phyloP scores from a whole-genome alignment of 305 asterid genomes.

The Plantago lanceolata region DNA sequence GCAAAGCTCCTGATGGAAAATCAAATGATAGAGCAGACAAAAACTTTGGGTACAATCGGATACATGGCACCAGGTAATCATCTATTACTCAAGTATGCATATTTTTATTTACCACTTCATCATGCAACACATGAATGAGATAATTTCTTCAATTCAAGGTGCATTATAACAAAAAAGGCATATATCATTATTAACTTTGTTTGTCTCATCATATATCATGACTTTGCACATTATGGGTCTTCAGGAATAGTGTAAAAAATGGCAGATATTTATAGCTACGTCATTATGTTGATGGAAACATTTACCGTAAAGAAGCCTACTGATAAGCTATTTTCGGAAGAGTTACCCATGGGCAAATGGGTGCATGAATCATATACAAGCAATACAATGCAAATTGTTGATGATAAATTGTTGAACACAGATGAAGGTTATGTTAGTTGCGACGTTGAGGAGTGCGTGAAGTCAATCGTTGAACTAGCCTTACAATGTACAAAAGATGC shows the following conservation, averaged over 20 bases:
- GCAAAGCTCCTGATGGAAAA: not conserved
- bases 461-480: constrained; percentile 14
- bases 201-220: too few relatives aligned
- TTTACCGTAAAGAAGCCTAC: constrained; percentile 27
- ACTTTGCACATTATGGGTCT: constrained; percentile 24
- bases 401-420: constrained; percentile 2
- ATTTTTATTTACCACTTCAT: too few relatives aligned
- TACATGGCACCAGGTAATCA: constrained; percentile 6
- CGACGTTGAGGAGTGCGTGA: not conserved
- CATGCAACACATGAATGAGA: not conserved
- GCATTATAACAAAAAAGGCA: too few relatives aligned
- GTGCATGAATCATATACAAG: not conserved
- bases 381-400: constrained; percentile 7
- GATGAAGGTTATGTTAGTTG: not conserved
- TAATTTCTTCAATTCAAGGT: too few relatives aligned
- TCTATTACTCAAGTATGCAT: too few relatives aligned
- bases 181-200: too few relatives aligned
- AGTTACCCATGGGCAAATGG: constrained; percentile 14
- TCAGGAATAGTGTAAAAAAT: constrained; percentile 22
- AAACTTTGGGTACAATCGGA: constrained; percentile 1
- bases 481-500: constrained; percentile 21
- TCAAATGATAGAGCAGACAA: not conserved
- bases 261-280: constrained; percentile 6
- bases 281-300: constrained; percentile 34
- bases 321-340: constrained; percentile 25